Conservation (phyloP, 148 eudicot genomes). For the Rhododendron ovatum region DNA sequence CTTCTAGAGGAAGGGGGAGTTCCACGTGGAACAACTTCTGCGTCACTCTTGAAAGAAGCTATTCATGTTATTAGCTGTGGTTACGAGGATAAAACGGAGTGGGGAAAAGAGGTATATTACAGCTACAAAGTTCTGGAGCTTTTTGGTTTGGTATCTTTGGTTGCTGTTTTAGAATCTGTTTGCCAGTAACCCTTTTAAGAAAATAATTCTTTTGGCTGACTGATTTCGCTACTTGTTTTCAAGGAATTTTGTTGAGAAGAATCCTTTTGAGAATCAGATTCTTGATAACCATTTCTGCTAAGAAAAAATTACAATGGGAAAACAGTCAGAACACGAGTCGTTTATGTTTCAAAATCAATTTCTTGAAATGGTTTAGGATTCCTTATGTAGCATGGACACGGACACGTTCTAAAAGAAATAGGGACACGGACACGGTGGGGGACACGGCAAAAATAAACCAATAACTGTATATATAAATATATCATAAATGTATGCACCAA, state of each 20-base stretch:
- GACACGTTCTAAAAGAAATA: too few relatives aligned
- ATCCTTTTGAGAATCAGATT: neutral
- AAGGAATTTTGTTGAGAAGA: neutral
- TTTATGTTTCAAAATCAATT: neutral
- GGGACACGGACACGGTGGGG: too few relatives aligned
- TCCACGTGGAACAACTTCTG: slow-evolving; percentile 40
- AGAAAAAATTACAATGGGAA: neutral
- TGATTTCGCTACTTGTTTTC: neutral
- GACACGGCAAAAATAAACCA: too few relatives aligned
- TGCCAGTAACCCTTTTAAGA: neutral
- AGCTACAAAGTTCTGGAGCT: neutral
- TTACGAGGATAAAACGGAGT: slow-evolving; percentile 69
- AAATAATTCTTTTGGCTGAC: neutral
- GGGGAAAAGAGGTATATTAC: slow-evolving; percentile 74
- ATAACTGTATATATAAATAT: too few relatives aligned
- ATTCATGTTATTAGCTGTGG: slow-evolving; percentile 79
- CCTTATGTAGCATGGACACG: too few relatives aligned
- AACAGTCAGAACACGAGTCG: neutral
- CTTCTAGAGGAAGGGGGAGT: slow-evolving; percentile 63
- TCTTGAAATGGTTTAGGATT: neutral
- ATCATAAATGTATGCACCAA: too few relatives aligned
- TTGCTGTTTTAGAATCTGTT: neutral
- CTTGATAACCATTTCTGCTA: neutral
- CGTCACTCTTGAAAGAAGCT: slow-evolving; percentile 70
- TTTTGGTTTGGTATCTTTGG: neutral